Percentiles rank a stretch among this genome's conserved stretches.
Conservation (phyloP, 305 asterid genomes). For the Fraxinus paxiana region DNA sequence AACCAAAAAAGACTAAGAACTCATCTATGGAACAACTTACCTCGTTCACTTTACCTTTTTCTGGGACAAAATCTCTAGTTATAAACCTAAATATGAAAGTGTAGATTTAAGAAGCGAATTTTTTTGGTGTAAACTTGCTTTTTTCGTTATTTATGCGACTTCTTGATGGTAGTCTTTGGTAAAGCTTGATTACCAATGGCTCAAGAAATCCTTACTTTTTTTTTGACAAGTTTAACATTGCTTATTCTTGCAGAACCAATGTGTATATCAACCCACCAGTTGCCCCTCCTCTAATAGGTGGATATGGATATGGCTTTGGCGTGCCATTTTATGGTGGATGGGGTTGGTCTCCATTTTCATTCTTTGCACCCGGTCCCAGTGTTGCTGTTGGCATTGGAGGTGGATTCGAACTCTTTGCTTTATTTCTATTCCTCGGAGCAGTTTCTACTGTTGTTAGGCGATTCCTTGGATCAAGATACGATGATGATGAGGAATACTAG, state of each 20-base stretch:
- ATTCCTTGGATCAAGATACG: conserved; percentile 30
- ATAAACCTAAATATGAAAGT: neutral
- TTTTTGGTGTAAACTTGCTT: neutral
- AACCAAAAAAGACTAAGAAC: neutral
- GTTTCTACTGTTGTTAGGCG: conserved; percentile 62
- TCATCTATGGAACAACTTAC: neutral
- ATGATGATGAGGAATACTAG: conserved; percentile 30
- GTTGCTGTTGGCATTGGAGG: conserved; percentile 78
- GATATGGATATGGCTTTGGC: conserved; percentile 54
- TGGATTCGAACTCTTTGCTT: conserved; percentile 58
- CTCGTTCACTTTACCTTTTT: neutral
- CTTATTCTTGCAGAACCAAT: conserved; percentile 56
- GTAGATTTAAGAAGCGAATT: neutral
- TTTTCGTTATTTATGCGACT: neutral
- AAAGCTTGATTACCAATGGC: neutral
- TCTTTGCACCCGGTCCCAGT: conserved; percentile 40
- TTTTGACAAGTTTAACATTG: neutral
- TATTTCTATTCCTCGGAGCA: conserved; percentile 57
- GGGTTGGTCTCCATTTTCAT: conserved; percentile 96
- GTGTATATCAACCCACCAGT: conserved; percentile 68
- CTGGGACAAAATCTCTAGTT: neutral
- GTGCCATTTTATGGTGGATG: conserved; percentile 47
- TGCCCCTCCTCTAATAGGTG: conserved; percentile 91
- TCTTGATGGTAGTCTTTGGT: neutral
- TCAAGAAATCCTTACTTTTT: neutral